Percentiles rank a stretch among this genome's conserved stretches.
phyloP scores from a whole-genome alignment of 352 stramenopile genomes.

The Phytopythium delawarense region DNA sequence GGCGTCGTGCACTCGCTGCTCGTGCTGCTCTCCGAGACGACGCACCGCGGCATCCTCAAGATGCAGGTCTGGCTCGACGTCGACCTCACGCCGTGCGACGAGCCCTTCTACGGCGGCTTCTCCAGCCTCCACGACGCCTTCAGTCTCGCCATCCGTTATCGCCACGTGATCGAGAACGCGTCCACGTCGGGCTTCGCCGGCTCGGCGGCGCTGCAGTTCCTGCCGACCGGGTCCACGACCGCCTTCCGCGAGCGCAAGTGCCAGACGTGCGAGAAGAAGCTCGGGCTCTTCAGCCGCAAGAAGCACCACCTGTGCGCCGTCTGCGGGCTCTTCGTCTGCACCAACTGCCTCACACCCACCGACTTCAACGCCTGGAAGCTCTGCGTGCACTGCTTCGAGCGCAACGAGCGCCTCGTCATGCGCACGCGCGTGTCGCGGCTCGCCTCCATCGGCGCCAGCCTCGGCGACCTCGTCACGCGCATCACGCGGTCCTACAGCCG shows the following conservation, averaged over 20 bases:
- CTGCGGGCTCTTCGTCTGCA: slow-evolving; percentile 59
- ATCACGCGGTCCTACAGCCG: slow-evolving; percentile 32
- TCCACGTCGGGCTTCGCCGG: slow-evolving; percentile 26
- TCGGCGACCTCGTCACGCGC: slow-evolving; percentile 30
- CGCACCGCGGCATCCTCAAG: slow-evolving; percentile 45
- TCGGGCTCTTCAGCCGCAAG: slow-evolving; percentile 56
- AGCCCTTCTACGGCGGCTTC: slow-evolving; percentile 53
- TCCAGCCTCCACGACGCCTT: slow-evolving; percentile 66
- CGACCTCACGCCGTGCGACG: slow-evolving; percentile 44
- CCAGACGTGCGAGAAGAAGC: slow-evolving; percentile 55
- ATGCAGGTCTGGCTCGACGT: slow-evolving; percentile 74
- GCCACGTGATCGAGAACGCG: slow-evolving; percentile 46
- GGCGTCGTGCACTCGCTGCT: slow-evolving; percentile 58
- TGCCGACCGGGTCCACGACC: slow-evolving; percentile 20
- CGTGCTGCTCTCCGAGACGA: slow-evolving; percentile 55
- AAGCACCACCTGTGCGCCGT: slow-evolving; percentile 61
- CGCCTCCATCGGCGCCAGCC: slow-evolving; percentile 29
- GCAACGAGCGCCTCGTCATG: slow-evolving; percentile 57
- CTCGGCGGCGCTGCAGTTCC: slow-evolving; percentile 17
- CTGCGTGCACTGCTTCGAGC: slow-evolving; percentile 55
- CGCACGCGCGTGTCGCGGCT: slow-evolving; percentile 50
- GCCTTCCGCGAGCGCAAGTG: slow-evolving; percentile 47
- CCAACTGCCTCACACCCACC: slow-evolving; percentile 51
- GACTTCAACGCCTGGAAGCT: slow-evolving; percentile 63
- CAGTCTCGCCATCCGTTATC: slow-evolving; percentile 60